A percentile compares a stretch with the other conserved stretches of the same genome.
phyloP scores from a whole-genome alignment of 73 alveolate species.

The Effrenium voratum region DNA sequence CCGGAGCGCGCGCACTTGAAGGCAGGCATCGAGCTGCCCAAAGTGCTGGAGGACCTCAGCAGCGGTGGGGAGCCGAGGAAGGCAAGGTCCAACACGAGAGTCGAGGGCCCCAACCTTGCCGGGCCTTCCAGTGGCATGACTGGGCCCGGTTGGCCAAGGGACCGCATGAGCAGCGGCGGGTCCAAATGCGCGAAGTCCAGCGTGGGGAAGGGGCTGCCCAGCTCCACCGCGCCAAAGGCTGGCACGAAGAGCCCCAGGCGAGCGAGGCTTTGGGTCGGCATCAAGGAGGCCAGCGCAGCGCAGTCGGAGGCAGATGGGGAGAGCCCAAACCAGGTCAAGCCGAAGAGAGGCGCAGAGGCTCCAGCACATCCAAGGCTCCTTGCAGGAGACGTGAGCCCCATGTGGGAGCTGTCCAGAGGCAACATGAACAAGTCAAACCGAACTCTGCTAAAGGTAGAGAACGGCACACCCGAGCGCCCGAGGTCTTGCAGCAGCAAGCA shows the following conservation, averaged over 20 bases:
- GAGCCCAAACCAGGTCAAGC: background rate
- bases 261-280: background rate
- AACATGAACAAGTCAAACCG: background rate
- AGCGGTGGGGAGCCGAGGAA: background rate
- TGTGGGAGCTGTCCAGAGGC: conserved; percentile 23
- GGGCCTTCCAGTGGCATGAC: background rate
- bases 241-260: background rate
- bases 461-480: background rate
- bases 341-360: background rate
- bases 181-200: background rate
- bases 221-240: background rate
- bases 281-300: background rate
- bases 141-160: background rate
- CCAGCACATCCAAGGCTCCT: background rate
- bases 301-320: background rate
- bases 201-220: background rate
- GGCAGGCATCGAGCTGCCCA: background rate
- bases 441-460: background rate
- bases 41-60: background rate
- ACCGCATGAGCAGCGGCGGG: background rate
- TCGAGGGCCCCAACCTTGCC: background rate
- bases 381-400: background rate
- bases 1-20: background rate
- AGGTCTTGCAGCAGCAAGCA: background rate
- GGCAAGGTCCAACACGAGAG: background rate